A percentile compares a stretch with the other conserved stretches of the same genome.
Conservation (phyloP, 495 filamentous ascomycete genomes). For the Penicillium salamii region DNA sequence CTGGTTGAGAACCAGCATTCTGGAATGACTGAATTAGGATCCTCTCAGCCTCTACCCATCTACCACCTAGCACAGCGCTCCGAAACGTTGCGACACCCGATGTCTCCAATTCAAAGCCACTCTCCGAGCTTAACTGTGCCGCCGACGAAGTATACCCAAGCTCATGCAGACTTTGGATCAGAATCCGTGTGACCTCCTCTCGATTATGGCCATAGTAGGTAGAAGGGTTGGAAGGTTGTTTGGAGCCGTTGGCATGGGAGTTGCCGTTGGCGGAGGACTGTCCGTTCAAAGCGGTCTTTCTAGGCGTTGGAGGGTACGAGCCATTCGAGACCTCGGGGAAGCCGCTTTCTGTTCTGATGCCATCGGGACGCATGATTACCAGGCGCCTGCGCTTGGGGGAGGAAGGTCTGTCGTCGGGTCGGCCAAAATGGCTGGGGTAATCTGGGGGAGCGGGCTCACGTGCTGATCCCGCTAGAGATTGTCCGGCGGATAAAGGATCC, state of each 20-base stretch:
- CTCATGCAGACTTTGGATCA: constrained; percentile 87
- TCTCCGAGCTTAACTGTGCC: constrained; percentile 69
- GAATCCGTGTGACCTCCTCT: constrained; percentile 88
- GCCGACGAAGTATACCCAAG: constrained; percentile 82
- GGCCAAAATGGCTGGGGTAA: constrained; percentile 20
- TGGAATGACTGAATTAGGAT: constrained; percentile 63
- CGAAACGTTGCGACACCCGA: constrained; percentile 81
- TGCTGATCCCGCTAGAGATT: constrained; percentile 22
- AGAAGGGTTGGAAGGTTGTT: constrained; percentile 32
- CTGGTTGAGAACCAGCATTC: constrained; percentile 7
- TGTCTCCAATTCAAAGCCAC: constrained; percentile 85
- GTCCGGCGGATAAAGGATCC: constrained; percentile 10
- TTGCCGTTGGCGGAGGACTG: constrained; percentile 43
- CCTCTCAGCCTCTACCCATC: constrained; percentile 81
- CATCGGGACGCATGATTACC: constrained; percentile 61
- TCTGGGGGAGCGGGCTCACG: constrained; percentile 27
- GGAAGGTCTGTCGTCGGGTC: constrained; percentile 40
- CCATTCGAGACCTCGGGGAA: constrained; percentile 50
- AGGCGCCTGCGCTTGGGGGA: constrained; percentile 61
- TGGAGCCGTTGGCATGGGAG: constrained; percentile 46
- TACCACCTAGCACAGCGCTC: constrained; percentile 73
- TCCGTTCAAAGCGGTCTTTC: constrained; percentile 52
- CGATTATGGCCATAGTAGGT: constrained; percentile 79
- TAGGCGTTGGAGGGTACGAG: constrained; percentile 29
- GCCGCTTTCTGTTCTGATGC: constrained; percentile 46